Percentiles rank a stretch among this genome's conserved stretches.
Conservation (phyloP, 257 asterid species). For the Solanum virginianum region DNA sequence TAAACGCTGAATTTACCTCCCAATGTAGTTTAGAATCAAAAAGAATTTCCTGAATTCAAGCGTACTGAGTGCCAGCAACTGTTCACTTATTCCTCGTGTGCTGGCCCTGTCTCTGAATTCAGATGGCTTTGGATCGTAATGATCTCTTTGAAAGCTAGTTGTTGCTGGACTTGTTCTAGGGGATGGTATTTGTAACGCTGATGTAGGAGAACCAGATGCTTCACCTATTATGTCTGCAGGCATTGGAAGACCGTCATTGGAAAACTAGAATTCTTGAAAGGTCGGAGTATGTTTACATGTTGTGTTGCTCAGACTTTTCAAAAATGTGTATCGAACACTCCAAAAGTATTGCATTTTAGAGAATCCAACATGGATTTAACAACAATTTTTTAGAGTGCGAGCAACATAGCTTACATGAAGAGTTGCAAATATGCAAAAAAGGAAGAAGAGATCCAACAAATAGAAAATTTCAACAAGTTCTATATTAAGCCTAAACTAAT, state of each 20-base stretch:
- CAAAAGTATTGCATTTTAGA: neutral
- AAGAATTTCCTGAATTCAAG: conserved; percentile 53
- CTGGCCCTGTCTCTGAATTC: conserved; percentile 2
- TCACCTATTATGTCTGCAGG: neutral
- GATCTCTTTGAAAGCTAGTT: neutral
- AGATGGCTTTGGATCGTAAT: neutral
- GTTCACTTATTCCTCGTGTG: conserved; percentile 12
- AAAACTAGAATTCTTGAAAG: neutral
- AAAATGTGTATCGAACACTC: neutral
- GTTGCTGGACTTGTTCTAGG: neutral
- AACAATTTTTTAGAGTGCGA: neutral
- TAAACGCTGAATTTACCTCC: conserved; percentile 33
- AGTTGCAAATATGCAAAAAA: neutral
- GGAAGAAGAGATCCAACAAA: neutral
- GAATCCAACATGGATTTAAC: neutral
- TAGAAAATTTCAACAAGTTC: neutral
- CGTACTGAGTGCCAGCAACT: conserved; percentile 23
- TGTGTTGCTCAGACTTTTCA: neutral
- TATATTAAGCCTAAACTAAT: neutral
- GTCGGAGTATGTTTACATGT: neutral
- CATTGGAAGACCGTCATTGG: neutral
- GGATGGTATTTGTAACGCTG: neutral
- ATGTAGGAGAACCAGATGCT: neutral
- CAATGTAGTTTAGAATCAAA: conserved; percentile 50
- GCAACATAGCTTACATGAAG: neutral